Evolutionary conservation across 331 rosid genomes (phyloP), one percentile per base, ranked within the genome.

Genomic region (Quercus phellos): DNA sequence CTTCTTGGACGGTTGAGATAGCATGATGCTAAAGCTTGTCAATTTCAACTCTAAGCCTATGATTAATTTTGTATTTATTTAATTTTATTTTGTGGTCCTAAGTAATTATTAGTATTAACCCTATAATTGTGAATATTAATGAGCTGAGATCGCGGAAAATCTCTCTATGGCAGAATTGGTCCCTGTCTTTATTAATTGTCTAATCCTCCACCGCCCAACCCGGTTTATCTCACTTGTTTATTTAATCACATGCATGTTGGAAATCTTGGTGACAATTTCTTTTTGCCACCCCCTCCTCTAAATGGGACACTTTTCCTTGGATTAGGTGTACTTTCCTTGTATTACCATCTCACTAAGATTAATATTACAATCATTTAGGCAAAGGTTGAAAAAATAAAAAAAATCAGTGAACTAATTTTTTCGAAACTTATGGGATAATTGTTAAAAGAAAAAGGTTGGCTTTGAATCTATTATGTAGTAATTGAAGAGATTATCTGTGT

Each of bases 1-100:
- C 87, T 82, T 61, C 21, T 32, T 78, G 89, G 89, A 87, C 94
- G 86, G 88, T 58, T 54, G 55, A 70, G 90, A 89, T 77, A 81
- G 59, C 56, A 81, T 81, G 70, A 72, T 56, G 42, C 51, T 46
- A 46, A 46, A 46, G 51, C 51, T 17, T 8, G 16, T 66, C 71
- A 4, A 4, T 61, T 14, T 27, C 34, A 22, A 30, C 53, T 74
- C n/a, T 17, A 18, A 42, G 18, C 24, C 29, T 0, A 29, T 61
- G 14, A 22, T 13, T 27, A 8, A 1, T 51, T 60, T 21, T 22
- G 27, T 43, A 58, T 26, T 42, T 6, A 6, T 14, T 12, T 19
- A 30, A 32, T 21, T 54, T 4, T 22, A 54, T 68, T 56, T 58
- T 22, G 2, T 22, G 30, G 29, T 3, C 16, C 64, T 58, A 13